A percentile compares a stretch with the other conserved stretches of the same genome.
These are phyloP conservation scores for Hypoxylon sp. DNA, from an alignment of 2,329 filamentous ascomycete genomes.

Conservation along the genomic window DNA sequence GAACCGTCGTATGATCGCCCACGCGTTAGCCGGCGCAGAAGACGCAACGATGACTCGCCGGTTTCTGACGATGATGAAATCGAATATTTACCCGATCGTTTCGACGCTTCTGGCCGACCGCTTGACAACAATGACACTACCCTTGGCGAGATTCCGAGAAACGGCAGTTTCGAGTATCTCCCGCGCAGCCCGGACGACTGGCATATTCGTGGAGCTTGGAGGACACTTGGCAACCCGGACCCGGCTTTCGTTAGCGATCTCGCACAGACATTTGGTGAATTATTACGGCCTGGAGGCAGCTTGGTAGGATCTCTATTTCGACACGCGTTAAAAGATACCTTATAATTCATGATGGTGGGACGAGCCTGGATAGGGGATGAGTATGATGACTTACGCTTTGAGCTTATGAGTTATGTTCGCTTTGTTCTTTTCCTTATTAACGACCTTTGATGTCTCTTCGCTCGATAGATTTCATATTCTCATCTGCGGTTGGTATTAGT, in stretches of 20 bases:
- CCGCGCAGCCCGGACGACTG: conserved; percentile 39
- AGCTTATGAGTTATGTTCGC: conserved; percentile 19
- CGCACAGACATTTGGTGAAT: conserved; percentile 32
- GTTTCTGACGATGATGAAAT: conserved; percentile 47
- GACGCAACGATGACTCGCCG: conserved; percentile 31
- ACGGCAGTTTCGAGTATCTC: conserved; percentile 47
- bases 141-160: conserved; percentile 28
- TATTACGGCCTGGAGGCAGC: conserved; percentile 24
- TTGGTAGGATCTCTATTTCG: conserved; percentile 25
- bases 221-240: conserved; percentile 36
- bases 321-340: conserved; percentile 29
- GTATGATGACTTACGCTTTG: conserved; percentile 18
- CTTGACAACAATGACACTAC: conserved; percentile 34
- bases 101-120: conserved; percentile 50
- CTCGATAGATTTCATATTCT: conserved; percentile 4
- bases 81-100: conserved; percentile 53
- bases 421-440: not conserved
- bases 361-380: conserved; percentile 2
- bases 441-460: not conserved
- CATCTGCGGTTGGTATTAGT: not conserved
- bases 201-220: conserved; percentile 39
- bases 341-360: conserved; percentile 23
- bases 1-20: conserved; percentile 45
- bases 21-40: conserved; percentile 25
- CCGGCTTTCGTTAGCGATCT: conserved; percentile 31